These are phyloP conservation scores for Pulicaria dysenterica DNA, from an alignment of 129 eudicot genomes.

Conservation along the genomic window DNA sequence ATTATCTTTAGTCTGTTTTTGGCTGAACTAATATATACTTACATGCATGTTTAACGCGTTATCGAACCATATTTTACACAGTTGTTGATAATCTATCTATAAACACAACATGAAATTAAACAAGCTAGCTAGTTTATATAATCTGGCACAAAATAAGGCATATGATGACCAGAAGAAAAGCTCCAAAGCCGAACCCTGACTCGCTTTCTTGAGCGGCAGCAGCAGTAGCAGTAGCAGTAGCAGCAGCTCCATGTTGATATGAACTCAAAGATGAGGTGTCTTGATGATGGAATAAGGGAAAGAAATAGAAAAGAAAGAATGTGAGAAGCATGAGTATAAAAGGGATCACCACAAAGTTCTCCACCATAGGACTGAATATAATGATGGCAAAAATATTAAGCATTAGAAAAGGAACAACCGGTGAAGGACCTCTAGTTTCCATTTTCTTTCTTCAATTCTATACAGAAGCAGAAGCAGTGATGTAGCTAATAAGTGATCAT, in stretches of 20 bases:
- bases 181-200: constrained; percentile 36
- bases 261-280: constrained; percentile 5
- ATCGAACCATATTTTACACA: constrained; percentile 20
- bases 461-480: neutral
- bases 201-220: constrained; percentile 26
- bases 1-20: neutral
- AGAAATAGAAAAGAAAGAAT: constrained; percentile 23
- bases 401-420: constrained; percentile 59
- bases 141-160: constrained; percentile 43
- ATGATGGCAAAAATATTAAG: constrained; percentile 48
- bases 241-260: constrained; percentile 26
- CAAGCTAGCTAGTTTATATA: constrained; percentile 14
- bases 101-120: too few relatives aligned
- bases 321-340: constrained; percentile 31
- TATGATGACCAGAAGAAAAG: constrained; percentile 42
- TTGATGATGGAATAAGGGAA: constrained; percentile 17
- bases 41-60: constrained; percentile 18
- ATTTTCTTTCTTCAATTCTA: constrained; percentile 24
- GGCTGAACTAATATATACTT: constrained; percentile 13
- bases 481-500: constrained; percentile 1
- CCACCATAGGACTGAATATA: constrained; percentile 42
- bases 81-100: neutral
- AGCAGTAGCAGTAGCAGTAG: constrained; percentile 8
- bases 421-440: constrained; percentile 58
- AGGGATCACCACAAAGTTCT: constrained; percentile 38